Evolutionary conservation across 164 flowering plant species (phyloP), one percentile per base, ranked within the genome.

Genomic region (Warburgia ugandensis): DNA sequence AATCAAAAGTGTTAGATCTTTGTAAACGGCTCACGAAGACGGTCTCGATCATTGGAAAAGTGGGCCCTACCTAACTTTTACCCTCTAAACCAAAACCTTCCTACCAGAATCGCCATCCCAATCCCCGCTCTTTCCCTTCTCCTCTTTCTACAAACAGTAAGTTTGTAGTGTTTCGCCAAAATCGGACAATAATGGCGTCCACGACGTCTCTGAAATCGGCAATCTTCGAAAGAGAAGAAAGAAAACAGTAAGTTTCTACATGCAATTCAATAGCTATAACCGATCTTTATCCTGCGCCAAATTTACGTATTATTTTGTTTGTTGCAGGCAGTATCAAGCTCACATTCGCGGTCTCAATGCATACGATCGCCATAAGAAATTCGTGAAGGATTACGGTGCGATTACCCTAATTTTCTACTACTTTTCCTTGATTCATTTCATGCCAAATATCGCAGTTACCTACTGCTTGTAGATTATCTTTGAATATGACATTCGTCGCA

Each of bases 281-380:
- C 4, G 22, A 8, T 35, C 36, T 6, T 12, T 21, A 1, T 16
- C 22, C 4, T 21, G n/a, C 1, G 21, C 6, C 25, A 19, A 6
- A 11, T 30, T 49, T 45, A 19, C n/a, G n/a, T n/a, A 1, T 42
- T 22, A 14, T 38, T 45, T 21, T 8, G 59, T 23, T 40, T 22
- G 8, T 66, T 70, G 26, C 80, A 90, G 95, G 68, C 96, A 86
- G 46, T 90, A 90, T 68, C 95, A 90, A 71, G 82, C 76, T 53
- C 85, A 90, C 39, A 78, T 90, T 44, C 78, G 77, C 44, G 92
- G 96, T 2, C 85, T 91, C 61, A 86, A 82, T 37, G 95, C 94
- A 1, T 90, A 74, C 61, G 94, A 91, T 50, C 91, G 94, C 54
- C 97, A 91, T 74, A 80, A 84, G 73, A 86, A 91, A 43, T 91